These are phyloP conservation scores for Fusarium sp. DNA, from an alignment of 2,329 filamentous ascomycete genomes.

Conservation along the genomic window DNA sequence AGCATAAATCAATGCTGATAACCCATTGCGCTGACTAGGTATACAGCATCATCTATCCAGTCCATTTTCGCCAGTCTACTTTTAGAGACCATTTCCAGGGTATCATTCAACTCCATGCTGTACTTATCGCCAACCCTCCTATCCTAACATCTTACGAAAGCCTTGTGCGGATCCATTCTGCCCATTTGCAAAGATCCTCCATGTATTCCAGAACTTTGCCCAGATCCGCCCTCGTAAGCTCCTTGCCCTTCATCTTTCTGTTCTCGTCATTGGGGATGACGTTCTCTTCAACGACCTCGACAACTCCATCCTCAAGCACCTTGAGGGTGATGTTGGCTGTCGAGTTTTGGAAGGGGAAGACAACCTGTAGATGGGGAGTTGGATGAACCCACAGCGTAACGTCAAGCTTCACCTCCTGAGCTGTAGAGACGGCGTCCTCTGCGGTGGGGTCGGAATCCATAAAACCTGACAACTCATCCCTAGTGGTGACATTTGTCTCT, in stretches of 20 bases:
- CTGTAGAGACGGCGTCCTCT: background rate
- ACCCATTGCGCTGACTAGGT: background rate
- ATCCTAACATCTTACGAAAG: conserved; percentile 37
- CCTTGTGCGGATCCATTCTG: conserved; percentile 62
- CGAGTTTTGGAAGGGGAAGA: conserved; percentile 62
- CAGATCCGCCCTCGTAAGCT: conserved; percentile 56
- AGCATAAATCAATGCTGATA: no score
- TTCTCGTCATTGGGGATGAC: conserved; percentile 44
- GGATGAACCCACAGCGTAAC: conserved; percentile 64
- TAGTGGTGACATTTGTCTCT: conserved; percentile 43
- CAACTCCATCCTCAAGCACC: conserved; percentile 68
- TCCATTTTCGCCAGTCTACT: background rate
- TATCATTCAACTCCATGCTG: conserved; percentile 41
- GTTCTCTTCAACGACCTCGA: conserved; percentile 70
- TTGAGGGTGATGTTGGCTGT: conserved; percentile 67
- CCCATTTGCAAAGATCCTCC: conserved; percentile 65
- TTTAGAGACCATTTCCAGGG: conserved; percentile 30
- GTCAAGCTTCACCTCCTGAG: conserved; percentile 55
- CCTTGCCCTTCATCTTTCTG: conserved; percentile 50
- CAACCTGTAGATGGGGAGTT: conserved; percentile 61
- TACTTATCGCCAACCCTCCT: background rate
- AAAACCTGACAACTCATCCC: conserved; percentile 50
- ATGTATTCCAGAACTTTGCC: conserved; percentile 60
- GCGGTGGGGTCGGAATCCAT: conserved; percentile 33
- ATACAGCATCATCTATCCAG: conserved; percentile 3